A percentile compares a stretch with the other conserved stretches of the same genome.
phyloP scores from a whole-genome alignment of 208 protist genomes.

The Trypanosoma rangeli region DNA sequence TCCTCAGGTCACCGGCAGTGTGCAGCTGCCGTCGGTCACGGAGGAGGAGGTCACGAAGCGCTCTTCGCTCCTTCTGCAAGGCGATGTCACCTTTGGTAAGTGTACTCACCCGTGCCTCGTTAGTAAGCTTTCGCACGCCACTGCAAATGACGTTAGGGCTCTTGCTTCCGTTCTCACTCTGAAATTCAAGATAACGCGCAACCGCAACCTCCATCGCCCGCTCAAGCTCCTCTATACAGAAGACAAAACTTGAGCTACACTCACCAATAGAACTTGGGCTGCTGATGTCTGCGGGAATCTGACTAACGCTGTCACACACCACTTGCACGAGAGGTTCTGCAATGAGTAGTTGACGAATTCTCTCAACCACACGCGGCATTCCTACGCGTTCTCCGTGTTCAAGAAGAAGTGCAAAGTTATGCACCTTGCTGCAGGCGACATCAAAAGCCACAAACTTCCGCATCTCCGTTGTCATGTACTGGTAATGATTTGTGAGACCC shows the following conservation, averaged over 20 bases:
- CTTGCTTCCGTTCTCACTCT: constrained; percentile 4
- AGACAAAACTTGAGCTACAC: constrained; percentile 60
- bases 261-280: constrained; percentile 48
- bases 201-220: constrained; percentile 37
- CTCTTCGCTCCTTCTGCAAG: constrained; percentile 41
- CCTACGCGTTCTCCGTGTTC: constrained; percentile 51
- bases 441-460: constrained; percentile 78
- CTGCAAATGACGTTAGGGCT: constrained; percentile 49
- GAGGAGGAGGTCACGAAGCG: constrained; percentile 41
- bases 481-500: constrained; percentile 76
- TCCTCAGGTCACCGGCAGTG: constrained; percentile 59
- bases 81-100: constrained; percentile 35
- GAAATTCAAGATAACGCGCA: constrained; percentile 13
- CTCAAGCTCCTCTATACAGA: constrained; percentile 78
- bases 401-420: constrained; percentile 72
- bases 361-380: constrained; percentile 47
- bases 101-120: neutral
- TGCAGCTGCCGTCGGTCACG: constrained; percentile 64
- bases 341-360: constrained; percentile 59
- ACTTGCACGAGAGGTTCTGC: constrained; percentile 63
- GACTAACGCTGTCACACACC: constrained; percentile 53
- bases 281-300: constrained; percentile 20
- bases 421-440: constrained; percentile 75
- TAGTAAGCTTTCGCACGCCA: constrained; percentile 32
- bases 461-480: constrained; percentile 80